phyloP scores from a whole-genome alignment of 768 basidiomycete species.

The Auriscalpium microsporum region DNA sequence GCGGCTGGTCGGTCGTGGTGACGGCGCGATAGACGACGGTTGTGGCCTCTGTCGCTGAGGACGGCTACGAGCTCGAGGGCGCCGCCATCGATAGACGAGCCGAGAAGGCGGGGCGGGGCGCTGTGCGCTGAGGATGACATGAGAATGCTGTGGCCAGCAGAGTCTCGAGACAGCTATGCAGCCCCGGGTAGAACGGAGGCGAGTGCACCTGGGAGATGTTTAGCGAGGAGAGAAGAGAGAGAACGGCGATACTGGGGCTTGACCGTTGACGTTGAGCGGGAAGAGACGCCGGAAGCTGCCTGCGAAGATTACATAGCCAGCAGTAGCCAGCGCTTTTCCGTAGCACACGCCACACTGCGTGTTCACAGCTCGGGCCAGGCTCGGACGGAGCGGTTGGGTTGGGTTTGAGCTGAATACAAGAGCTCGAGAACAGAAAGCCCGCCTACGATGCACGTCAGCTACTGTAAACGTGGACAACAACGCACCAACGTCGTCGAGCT shows the following conservation, averaged over 20 bases:
- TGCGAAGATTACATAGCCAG: too few relatives aligned
- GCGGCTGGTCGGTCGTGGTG: conserved; percentile 38
- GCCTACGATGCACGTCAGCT: too few relatives aligned
- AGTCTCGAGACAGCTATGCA: conserved; percentile 4
- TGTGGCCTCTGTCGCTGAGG: conserved; percentile 90
- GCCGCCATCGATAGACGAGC: conserved; percentile 76
- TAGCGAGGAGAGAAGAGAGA: conserved; percentile 22
- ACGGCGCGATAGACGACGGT: conserved; percentile 89
- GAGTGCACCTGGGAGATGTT: conserved; percentile 30
- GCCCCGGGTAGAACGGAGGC: conserved; percentile 25
- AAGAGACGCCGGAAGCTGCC: too few relatives aligned
- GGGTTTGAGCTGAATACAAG: too few relatives aligned
- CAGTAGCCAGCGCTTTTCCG: too few relatives aligned
- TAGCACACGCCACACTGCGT: too few relatives aligned
- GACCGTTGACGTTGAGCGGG: conserved; percentile 20
- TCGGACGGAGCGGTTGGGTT: too few relatives aligned
- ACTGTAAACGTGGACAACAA: too few relatives aligned
- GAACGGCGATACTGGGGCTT: conserved; percentile 20
- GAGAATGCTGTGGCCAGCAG: conserved; percentile 14
- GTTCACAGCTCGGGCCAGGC: too few relatives aligned
- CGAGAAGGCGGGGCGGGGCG: conserved; percentile 42
- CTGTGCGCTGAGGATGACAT: conserved; percentile 19
- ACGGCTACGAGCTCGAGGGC: conserved; percentile 77
- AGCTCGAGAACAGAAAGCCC: too few relatives aligned
- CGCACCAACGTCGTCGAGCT: too few relatives aligned